phyloP scores from a whole-genome alignment of 139 green algal genomes.

The Micractinium conductrix region DNA sequence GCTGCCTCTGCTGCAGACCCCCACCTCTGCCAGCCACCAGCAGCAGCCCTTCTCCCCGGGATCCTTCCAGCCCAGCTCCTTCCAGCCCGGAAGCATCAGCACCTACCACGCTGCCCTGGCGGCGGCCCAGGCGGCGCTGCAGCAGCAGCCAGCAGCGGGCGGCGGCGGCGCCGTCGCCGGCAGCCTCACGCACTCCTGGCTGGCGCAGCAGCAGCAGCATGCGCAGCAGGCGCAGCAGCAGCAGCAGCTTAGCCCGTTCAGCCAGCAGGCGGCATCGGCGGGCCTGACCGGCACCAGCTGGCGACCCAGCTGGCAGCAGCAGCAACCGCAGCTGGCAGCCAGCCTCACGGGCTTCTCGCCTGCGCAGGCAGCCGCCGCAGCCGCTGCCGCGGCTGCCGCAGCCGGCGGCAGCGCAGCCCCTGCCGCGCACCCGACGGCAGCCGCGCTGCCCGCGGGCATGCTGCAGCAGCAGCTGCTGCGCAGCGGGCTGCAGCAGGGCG shows the following conservation, averaged over 20 bases:
- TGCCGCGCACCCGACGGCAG: background rate
- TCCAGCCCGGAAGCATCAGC: constrained; percentile 35
- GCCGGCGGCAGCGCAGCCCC: background rate
- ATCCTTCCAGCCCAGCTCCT: constrained; percentile 3
- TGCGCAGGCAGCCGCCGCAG: constrained; percentile 12
- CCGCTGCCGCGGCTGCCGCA: background rate
- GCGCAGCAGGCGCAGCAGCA: background rate
- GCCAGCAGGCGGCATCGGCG: background rate
- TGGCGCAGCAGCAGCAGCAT: constrained; percentile 1
- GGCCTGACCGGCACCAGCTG: background rate
- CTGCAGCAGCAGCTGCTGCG: constrained; percentile 17
- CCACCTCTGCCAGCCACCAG: background rate
- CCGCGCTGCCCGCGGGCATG: constrained; percentile 6
- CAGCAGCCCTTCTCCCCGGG: background rate
- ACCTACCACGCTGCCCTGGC: constrained; percentile 45
- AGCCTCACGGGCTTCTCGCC: background rate
- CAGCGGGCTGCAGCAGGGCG: background rate
- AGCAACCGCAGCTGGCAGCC: background rate
- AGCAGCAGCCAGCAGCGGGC: constrained; percentile 27
- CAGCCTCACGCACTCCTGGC: background rate
- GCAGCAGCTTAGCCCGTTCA: background rate
- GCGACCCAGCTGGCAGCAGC: background rate
- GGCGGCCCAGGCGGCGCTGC: constrained; percentile 1
- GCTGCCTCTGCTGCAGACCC: background rate
- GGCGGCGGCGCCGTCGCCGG: background rate